These are phyloP conservation scores for Aspergillus tamarii DNA, from an alignment of 2,329 filamentous ascomycete species.

Conservation along the genomic window DNA sequence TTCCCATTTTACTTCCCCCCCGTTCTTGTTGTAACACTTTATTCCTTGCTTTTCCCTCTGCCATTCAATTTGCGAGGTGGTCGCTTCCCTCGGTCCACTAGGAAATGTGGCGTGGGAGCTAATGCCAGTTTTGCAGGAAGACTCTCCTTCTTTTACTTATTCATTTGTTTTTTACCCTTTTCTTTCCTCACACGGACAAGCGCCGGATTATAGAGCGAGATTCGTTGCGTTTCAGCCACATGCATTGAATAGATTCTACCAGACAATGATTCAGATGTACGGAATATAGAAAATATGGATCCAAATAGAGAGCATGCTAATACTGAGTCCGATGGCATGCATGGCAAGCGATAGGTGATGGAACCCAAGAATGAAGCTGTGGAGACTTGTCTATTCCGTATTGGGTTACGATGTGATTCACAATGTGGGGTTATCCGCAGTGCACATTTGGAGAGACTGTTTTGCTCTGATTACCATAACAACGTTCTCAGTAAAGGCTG, in stretches of 20 bases:
- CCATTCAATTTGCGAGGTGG: no score
- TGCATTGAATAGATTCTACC: no score
- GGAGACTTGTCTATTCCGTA: neutral
- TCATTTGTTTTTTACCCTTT: neutral
- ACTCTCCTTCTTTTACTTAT: neutral
- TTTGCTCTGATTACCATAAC: no score
- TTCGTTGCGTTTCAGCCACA: no score
- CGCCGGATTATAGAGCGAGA: no score
- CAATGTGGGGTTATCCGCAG: no score
- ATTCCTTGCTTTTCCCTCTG: neutral
- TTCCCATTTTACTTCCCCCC: neutral
- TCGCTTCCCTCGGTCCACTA: neutral
- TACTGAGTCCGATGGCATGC: neutral
- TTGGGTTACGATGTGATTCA: neutral
- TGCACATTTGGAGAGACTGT: no score
- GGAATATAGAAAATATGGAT: no score
- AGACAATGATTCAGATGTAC: no score
- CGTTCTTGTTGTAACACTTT: neutral
- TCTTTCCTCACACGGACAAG: no score
- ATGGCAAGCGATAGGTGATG: neutral
- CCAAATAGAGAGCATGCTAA: no score
- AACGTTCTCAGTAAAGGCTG: no score
- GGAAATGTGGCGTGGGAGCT: neutral
- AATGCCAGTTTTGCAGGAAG: neutral
- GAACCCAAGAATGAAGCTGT: neutral